Evolutionary conservation across 495 filamentous ascomycete genomes (phyloP).

Genomic region (Penicillium lagena): DNA sequence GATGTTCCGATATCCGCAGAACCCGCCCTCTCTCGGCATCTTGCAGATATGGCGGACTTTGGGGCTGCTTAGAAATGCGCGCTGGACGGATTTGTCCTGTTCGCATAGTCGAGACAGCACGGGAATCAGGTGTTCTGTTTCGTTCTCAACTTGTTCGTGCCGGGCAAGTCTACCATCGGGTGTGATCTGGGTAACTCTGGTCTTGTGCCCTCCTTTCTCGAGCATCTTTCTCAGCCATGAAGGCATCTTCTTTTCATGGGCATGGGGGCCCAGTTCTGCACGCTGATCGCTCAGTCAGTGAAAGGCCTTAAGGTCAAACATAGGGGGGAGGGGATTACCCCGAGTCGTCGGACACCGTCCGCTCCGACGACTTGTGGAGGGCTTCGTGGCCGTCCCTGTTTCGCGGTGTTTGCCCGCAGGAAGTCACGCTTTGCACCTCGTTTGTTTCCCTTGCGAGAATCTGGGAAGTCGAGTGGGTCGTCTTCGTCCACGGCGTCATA

Average conservation of each 20-base stretch:
- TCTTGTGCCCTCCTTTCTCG: conserved; percentile 54
- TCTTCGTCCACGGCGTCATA: conserved; percentile 8
- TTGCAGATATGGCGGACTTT: conserved; percentile 76
- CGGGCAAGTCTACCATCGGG: conserved; percentile 41
- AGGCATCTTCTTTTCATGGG: conserved; percentile 86
- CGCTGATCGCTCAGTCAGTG: conserved; percentile 25
- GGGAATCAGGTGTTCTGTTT: conserved; percentile 62
- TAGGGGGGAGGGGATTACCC: conserved; percentile 21
- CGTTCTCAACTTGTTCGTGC: conserved; percentile 49
- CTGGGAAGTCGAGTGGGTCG: conserved; percentile 2
- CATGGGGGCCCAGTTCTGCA: conserved; percentile 74
- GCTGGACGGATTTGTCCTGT: conserved; percentile 53
- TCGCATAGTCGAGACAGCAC: conserved; percentile 66
- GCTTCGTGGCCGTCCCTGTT: conserved; percentile 6
- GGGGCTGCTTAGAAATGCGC: conserved; percentile 76
- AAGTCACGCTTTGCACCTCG: conserved; percentile 9
- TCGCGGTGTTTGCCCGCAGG: conserved; percentile 5
- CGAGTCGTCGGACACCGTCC: conserved; percentile 28
- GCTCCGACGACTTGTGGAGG: conserved; percentile 3
- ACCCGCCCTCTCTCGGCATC: conserved; percentile 73
- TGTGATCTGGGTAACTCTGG: conserved; percentile 48
- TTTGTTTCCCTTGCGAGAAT: conserved; percentile 7
- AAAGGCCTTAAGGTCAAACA: neutral
- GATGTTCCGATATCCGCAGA: conserved; percentile 97
- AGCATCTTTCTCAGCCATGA: conserved; percentile 65